Conservation (phyloP, 495 filamentous ascomycete species). For the Emericellopsis terricola region DNA sequence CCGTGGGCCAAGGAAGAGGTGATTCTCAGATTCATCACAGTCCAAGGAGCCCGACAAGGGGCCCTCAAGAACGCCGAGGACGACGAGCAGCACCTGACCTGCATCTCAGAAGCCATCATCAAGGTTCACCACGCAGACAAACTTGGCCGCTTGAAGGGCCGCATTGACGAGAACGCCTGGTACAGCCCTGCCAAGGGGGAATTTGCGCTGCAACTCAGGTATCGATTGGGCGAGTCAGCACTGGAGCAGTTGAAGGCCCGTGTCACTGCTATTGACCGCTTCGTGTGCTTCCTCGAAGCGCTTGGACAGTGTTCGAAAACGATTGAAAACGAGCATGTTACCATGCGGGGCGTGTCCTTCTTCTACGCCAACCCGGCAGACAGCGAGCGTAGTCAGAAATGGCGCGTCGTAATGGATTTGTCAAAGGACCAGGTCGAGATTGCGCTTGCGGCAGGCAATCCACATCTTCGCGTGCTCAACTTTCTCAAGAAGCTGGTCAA, state of each 20-base stretch:
- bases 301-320: slow-evolving; percentile 31
- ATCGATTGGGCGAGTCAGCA: slow-evolving; percentile 35
- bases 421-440: slow-evolving; percentile 21
- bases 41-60: slow-evolving; percentile 6
- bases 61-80: slow-evolving; percentile 6
- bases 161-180: slow-evolving; percentile 37
- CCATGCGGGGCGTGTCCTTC: slow-evolving; percentile 44
- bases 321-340: slow-evolving; percentile 33
- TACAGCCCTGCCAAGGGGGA: slow-evolving; percentile 36
- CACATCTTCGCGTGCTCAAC: slow-evolving; percentile 55
- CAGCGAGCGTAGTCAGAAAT: slow-evolving; percentile 6
- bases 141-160: slow-evolving; percentile 28
- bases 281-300: slow-evolving; percentile 46
- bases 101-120: background rate
- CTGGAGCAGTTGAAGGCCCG: slow-evolving; percentile 34
- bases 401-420: slow-evolving; percentile 21
- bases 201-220: slow-evolving; percentile 39
- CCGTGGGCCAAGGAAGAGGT: slow-evolving; percentile 37
- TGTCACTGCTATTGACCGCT: slow-evolving; percentile 39
- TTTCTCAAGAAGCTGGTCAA: slow-evolving; percentile 46
- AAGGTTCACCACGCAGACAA: slow-evolving; percentile 13
- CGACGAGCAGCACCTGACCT: slow-evolving; percentile 2
- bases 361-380: slow-evolving; percentile 25
- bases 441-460: slow-evolving; percentile 43
- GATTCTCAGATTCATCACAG: slow-evolving; percentile 23